Evolutionary conservation across 2,329 filamentous ascomycete genomes (phyloP).

Genomic region (Cyphellophora attinorum): DNA sequence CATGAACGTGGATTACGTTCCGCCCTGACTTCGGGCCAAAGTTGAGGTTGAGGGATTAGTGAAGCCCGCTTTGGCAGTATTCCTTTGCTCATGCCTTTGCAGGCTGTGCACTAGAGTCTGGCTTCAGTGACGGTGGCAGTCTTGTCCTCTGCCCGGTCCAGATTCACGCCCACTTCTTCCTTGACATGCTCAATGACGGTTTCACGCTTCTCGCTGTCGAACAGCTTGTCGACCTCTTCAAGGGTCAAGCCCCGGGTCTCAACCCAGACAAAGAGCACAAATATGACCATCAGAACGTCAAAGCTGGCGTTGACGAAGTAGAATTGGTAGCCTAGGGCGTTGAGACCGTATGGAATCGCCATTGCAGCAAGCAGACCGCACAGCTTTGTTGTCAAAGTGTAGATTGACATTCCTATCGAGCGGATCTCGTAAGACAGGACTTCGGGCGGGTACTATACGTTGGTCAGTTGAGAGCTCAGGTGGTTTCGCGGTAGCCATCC

Average conservation of each 20-base stretch:
- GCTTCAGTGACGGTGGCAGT: too few relatives aligned
- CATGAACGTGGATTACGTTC: too few relatives aligned
- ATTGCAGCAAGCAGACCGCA: slow-evolving; percentile 28
- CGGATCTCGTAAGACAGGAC: slow-evolving; percentile 25
- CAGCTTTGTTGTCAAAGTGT: slow-evolving; percentile 18
- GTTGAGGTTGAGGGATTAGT: too few relatives aligned
- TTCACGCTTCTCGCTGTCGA: slow-evolving; percentile 11
- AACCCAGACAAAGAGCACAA: slow-evolving; percentile 16
- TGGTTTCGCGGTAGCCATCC: too few relatives aligned
- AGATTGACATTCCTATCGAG: slow-evolving; percentile 16
- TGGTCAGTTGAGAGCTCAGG: slow-evolving; percentile 38
- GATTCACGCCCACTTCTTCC: neutral
- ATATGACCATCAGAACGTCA: slow-evolving; percentile 29
- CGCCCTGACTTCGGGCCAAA: too few relatives aligned
- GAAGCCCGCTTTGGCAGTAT: too few relatives aligned
- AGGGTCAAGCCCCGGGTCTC: slow-evolving; percentile 20
- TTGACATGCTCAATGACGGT: neutral
- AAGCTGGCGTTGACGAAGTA: slow-evolving; percentile 39
- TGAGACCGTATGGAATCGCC: slow-evolving; percentile 33
- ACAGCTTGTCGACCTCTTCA: slow-evolving; percentile 20
- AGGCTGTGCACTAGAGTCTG: too few relatives aligned
- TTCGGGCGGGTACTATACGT: slow-evolving; percentile 29
- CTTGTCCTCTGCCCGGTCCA: neutral
- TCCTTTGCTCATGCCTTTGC: too few relatives aligned
- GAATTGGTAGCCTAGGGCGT: slow-evolving; percentile 36